Percentiles rank a stretch among this genome's conserved stretches.
phyloP scores from a whole-genome alignment of 179 eudicot species.

The Carnegiea gigantea region DNA sequence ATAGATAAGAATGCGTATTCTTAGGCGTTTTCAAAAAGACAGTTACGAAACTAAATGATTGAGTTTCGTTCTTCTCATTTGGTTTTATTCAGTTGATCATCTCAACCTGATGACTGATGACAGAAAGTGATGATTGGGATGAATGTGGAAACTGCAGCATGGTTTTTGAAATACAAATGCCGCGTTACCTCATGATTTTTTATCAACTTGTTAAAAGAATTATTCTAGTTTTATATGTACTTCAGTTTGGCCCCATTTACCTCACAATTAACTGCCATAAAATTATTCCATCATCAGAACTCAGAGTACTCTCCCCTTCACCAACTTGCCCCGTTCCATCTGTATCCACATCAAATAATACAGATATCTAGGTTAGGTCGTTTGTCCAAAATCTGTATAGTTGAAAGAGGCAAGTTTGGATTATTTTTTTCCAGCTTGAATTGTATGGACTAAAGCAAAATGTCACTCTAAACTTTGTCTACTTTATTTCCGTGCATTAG shows the following conservation, averaged over 20 bases:
- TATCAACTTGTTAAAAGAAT: slow-evolving; percentile 1
- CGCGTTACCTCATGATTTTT: background rate
- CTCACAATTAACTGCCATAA: background rate
- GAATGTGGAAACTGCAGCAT: background rate
- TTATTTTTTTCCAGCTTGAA: too few species aligned
- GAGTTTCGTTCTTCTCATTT: background rate
- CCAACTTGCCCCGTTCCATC: background rate
- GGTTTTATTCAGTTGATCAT: background rate
- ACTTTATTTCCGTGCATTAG: too few species aligned
- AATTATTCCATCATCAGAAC: background rate
- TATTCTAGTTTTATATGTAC: background rate
- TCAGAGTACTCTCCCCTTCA: background rate
- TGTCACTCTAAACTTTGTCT: too few species aligned
- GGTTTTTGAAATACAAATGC: slow-evolving; percentile 1
- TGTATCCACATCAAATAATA: background rate
- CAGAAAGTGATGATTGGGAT: background rate
- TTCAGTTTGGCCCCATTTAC: background rate
- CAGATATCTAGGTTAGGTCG: background rate
- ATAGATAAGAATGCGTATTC: too few species aligned
- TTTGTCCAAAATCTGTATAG: too few species aligned
- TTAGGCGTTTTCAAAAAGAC: background rate
- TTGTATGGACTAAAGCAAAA: too few species aligned
- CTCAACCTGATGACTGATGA: background rate
- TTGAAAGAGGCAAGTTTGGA: too few species aligned
- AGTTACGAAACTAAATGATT: background rate